Conservation (phyloP, 306 rosid genomes). For the Ammopiptanthus mongolicus region DNA sequence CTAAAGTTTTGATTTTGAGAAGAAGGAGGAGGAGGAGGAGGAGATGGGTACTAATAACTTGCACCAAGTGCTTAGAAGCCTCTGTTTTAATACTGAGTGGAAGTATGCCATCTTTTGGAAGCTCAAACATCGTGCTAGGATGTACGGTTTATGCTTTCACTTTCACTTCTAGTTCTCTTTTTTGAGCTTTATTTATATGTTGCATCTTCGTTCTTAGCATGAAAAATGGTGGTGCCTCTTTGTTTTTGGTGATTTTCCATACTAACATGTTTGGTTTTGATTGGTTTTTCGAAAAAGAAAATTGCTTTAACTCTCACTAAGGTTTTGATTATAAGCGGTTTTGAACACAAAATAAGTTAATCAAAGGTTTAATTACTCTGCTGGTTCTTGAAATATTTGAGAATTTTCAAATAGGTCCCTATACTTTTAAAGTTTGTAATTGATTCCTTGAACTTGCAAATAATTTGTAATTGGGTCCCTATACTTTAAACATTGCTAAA, state of each 20-base stretch:
- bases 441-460: no score
- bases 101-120: conserved; percentile 74
- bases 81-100: conserved; percentile 70
- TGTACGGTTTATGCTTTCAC: conserved; percentile 45
- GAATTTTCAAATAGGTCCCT: no score
- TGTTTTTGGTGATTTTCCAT: background rate
- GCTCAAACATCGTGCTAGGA: conserved; percentile 59
- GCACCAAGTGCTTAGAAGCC: conserved; percentile 48
- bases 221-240: background rate
- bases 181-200: background rate
- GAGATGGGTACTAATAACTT: conserved; percentile 53
- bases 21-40: background rate
- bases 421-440: no score
- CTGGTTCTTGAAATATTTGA: no score
- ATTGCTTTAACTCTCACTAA: background rate
- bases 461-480: no score
- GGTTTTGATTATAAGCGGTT: no score
- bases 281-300: background rate
- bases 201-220: background rate
- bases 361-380: no score
- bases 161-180: background rate
- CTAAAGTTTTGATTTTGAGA: conserved; percentile 11
- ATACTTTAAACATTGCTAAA: no score
- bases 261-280: background rate
- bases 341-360: no score